These are phyloP conservation scores for Diutina pseudorugosa DNA, from an alignment of 1,139 yeast species.

Conservation along the genomic window DNA sequence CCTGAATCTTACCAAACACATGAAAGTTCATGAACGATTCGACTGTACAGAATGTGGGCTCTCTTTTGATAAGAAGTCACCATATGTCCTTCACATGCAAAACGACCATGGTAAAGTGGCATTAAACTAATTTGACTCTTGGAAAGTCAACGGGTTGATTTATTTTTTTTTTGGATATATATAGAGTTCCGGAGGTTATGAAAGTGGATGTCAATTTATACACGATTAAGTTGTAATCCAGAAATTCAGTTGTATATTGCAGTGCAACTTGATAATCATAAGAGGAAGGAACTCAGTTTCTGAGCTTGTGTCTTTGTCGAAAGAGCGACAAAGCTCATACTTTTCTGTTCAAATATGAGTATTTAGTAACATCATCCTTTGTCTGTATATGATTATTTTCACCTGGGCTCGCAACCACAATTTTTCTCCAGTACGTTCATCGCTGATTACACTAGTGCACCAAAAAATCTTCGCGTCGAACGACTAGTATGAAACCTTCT, in stretches of 20 bases:
- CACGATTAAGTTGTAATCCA: not conserved
- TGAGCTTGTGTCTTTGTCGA: too few relatives aligned
- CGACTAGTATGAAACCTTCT: not conserved
- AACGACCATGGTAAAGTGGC: not conserved
- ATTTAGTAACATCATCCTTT: too few relatives aligned
- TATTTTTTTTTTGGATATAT: not conserved
- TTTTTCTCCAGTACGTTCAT: not conserved
- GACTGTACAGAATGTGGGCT: conserved; percentile 40
- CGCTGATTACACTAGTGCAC: not conserved
- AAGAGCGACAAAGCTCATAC: too few relatives aligned
- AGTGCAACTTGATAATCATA: too few relatives aligned
- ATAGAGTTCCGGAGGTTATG: not conserved
- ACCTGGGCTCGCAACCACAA: not conserved
- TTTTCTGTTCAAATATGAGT: too few relatives aligned
- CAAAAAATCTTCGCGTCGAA: not conserved
- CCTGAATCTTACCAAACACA: conserved; percentile 79
- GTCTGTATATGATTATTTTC: not conserved
- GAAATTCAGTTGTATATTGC: too few relatives aligned
- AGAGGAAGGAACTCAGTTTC: too few relatives aligned
- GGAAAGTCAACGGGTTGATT: not conserved
- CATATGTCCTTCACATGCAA: conserved; percentile 8
- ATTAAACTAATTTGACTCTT: not conserved
- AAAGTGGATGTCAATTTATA: not conserved
- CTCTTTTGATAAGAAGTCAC: conserved; percentile 35
- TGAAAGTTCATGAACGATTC: conserved; percentile 49